Conservation (phyloP, 2,329 filamentous ascomycete species). For the Incumbomyces delicatus region DNA sequence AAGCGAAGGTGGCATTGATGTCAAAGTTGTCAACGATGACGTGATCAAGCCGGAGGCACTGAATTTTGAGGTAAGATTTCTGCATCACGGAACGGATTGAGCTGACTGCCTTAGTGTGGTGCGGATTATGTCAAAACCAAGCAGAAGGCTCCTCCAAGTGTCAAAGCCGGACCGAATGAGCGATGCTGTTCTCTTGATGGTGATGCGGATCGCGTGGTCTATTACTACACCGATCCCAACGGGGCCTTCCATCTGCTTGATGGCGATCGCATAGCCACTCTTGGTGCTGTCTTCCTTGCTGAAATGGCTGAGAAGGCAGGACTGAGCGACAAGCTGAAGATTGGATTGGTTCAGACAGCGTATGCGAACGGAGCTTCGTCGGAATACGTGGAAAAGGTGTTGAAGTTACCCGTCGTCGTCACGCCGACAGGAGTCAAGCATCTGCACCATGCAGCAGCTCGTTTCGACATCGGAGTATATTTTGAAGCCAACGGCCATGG, state of each 20-base stretch:
- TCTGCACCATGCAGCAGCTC: conserved; percentile 89
- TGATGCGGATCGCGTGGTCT: conserved; percentile 89
- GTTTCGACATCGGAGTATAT: conserved; percentile 93
- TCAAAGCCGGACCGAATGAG: conserved; percentile 64
- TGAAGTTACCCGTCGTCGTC: conserved; percentile 82
- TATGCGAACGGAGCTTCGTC: conserved; percentile 96
- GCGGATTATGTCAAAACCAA: conserved; percentile 97
- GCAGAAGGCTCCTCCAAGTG: conserved; percentile 76
- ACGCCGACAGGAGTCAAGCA: conserved; percentile 96
- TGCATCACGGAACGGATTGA: background rate
- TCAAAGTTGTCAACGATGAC: conserved; percentile 86
- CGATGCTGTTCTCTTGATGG: conserved; percentile 89
- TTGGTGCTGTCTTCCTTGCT: conserved; percentile 86
- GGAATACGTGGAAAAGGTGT: conserved; percentile 76
- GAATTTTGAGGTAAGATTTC: conserved; percentile 64
- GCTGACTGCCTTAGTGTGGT: conserved; percentile 54
- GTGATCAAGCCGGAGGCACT: conserved; percentile 80
- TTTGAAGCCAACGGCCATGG: conserved; percentile 98
- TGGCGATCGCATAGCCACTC: conserved; percentile 90
- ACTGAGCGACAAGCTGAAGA: conserved; percentile 68
- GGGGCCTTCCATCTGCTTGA: conserved; percentile 86
- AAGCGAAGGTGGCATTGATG: conserved; percentile 59
- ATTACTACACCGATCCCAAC: conserved; percentile 80
- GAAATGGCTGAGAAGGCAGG: conserved; percentile 75
- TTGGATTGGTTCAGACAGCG: conserved; percentile 92